Percentiles rank a stretch among this genome's conserved stretches.
Evolutionary conservation across 2,329 filamentous ascomycete species (phyloP).

Genomic region (Curvularia lunata): DNA sequence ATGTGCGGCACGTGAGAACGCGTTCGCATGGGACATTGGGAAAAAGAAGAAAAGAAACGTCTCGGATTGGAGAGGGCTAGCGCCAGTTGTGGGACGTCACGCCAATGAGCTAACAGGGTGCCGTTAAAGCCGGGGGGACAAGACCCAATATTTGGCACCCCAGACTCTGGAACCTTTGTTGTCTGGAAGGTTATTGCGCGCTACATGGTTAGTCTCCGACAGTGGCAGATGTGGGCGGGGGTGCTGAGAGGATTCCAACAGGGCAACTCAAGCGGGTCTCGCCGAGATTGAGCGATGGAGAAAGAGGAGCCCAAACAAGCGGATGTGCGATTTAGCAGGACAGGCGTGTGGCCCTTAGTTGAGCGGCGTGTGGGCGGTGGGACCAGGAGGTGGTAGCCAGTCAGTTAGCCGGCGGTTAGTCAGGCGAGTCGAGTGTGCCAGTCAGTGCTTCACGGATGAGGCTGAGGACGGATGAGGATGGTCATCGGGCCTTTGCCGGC

Average conservation of each 20-base stretch:
- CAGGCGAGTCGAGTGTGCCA: neutral
- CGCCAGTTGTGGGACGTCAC: neutral
- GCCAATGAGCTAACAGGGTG: slow-evolving; percentile 3
- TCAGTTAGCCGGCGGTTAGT: neutral
- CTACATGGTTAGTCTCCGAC: slow-evolving; percentile 15
- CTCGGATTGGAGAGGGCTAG: neutral
- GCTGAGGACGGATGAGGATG: slow-evolving; percentile 2
- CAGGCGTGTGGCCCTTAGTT: slow-evolving; percentile 1
- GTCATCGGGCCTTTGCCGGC: slow-evolving; percentile 16
- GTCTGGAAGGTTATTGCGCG: slow-evolving; percentile 12
- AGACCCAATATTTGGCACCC: slow-evolving; percentile 5
- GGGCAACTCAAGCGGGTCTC: slow-evolving; percentile 17
- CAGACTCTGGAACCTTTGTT: slow-evolving; percentile 17
- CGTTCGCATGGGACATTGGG: neutral
- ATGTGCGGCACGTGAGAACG: slow-evolving; percentile 13
- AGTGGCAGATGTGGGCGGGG: neutral
- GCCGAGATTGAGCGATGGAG: slow-evolving; percentile 14
- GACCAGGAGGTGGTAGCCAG: neutral
- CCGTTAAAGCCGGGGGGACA: neutral
- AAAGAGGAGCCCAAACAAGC: neutral
- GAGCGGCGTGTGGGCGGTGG: slow-evolving; percentile 8
- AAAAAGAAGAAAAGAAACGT: neutral
- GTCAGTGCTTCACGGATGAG: neutral
- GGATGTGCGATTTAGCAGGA: slow-evolving; percentile 3
- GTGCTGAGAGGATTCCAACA: slow-evolving; percentile 2